phyloP scores from a whole-genome alignment of 1,284 basidiomycete genomes.

The Laetiporus sulphureus region DNA sequence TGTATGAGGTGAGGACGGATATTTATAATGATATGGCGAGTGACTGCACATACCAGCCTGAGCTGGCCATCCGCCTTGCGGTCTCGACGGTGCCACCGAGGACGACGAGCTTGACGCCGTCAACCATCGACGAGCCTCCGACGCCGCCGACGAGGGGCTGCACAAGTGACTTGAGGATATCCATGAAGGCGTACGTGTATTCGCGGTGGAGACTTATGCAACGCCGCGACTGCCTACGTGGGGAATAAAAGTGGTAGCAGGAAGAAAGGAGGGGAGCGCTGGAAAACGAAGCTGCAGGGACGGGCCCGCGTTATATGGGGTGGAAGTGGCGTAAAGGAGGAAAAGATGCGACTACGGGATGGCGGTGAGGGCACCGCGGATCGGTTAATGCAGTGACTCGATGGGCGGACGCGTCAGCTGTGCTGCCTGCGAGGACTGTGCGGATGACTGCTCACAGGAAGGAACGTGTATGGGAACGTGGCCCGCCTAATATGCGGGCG shows the following conservation, averaged over 20 bases:
- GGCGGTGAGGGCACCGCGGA: too few species aligned
- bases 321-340: too few species aligned
- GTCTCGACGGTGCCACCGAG: slow-evolving; percentile 81
- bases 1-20: slow-evolving; percentile 8
- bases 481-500: slow-evolving; percentile 10
- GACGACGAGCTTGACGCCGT: slow-evolving; percentile 81
- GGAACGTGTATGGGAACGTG: slow-evolving; percentile 11
- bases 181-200: slow-evolving; percentile 40
- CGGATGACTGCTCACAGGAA: slow-evolving; percentile 2
- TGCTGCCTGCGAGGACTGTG: background rate
- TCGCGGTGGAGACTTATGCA: slow-evolving; percentile 20
- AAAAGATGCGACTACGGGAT: too few species aligned
- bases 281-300: too few species aligned
- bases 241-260: slow-evolving; percentile 20
- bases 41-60: slow-evolving; percentile 51
- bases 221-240: slow-evolving; percentile 18
- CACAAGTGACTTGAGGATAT: slow-evolving; percentile 74
- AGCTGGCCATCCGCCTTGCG: slow-evolving; percentile 69
- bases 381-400: too few species aligned
- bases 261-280: slow-evolving; percentile 14
- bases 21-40: slow-evolving; percentile 5
- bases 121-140: slow-evolving; percentile 69
- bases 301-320: too few species aligned
- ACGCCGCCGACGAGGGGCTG: slow-evolving; percentile 72
- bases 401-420: slow-evolving; percentile 8